Conservation (phyloP, 2,329 filamentous ascomycete genomes). For the Hirsutella thompsonii region DNA sequence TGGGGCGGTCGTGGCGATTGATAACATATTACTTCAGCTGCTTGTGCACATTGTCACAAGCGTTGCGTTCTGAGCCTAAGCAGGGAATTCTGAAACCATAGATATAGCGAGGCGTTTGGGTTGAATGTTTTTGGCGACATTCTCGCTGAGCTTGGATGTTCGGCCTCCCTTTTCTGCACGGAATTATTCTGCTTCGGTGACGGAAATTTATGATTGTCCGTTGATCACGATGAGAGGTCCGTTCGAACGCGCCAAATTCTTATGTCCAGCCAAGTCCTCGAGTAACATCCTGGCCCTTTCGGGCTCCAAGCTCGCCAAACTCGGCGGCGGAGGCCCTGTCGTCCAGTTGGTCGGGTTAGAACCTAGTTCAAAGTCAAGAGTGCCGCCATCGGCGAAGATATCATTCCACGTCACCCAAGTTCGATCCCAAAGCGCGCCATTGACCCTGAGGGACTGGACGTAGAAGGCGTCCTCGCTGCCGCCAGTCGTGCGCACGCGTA, state of each 20-base stretch:
- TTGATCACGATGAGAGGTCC: background rate
- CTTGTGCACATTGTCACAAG: background rate
- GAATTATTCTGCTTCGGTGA: too few species aligned
- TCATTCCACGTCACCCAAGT: conserved; percentile 55
- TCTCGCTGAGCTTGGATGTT: background rate
- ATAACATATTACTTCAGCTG: background rate
- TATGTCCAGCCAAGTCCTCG: background rate
- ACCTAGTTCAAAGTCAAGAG: conserved; percentile 52
- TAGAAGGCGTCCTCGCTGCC: conserved; percentile 37
- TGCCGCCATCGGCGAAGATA: conserved; percentile 50
- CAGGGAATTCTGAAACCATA: background rate
- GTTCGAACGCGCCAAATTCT: background rate
- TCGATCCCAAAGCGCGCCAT: conserved; percentile 48
- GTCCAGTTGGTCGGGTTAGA: conserved; percentile 38
- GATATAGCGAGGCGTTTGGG: conserved; percentile 15
- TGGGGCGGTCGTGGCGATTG: conserved; percentile 15
- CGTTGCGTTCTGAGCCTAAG: background rate
- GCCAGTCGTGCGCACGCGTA: conserved; percentile 41
- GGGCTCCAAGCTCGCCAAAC: conserved; percentile 29
- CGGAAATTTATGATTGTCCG: background rate
- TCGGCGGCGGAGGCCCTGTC: conserved; percentile 46
- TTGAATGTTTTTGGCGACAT: background rate
- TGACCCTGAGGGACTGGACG: conserved; percentile 54
- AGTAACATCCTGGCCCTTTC: conserved; percentile 7
- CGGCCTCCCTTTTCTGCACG: too few species aligned